Evolutionary conservation across 2,329 filamentous ascomycete species (phyloP), one percentile per base, ranked within the genome.

Genomic region (Cordyceps sp.): DNA sequence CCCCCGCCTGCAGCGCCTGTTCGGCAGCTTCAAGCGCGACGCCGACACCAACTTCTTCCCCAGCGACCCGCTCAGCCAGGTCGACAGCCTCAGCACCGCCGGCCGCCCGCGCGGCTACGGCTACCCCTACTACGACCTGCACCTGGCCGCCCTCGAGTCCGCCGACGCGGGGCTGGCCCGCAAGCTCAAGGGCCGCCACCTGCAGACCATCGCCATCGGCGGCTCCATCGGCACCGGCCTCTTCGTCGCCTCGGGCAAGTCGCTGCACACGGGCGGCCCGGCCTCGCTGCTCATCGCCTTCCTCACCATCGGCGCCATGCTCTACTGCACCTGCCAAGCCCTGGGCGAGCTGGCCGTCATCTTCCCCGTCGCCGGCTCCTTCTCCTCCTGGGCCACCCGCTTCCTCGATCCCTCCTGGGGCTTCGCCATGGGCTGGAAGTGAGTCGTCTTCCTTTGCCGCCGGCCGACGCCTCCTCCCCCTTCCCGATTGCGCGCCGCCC

Each of bases 171-270:
- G 78, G 7, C 64, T 96, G 31, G 73, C 79, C 31, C 67, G 85
- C 46, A 77, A 74, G 51, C 58, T 93, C 42, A 90, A 92, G 57
- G 74, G 76, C 15, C 68, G 85, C 30, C 88, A 96, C 61, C 51
- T 94, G 49, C 86, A 94, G 60, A 94, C 94, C 88, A 94, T 94
- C 62, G 88, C 88, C 12, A 93, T 94, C 42, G 85, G 85, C 44
- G 86, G 86, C 27, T 88, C 81, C 10, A 93, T 93, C 45, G 81
- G 80, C 72, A 86, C 80, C 17, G 85, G 86, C 40, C 62, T 94
- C 3, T 93, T 93, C 50, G 82, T 94, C 25, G 79, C 82, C 16
- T 88, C 82, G 1, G 83, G 81, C 32, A 64, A 61, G 37, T 74
- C 82, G 10, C 61, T 92, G 36, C 62, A 70, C 30, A 61, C 62